These are phyloP conservation scores for Ceratocystis lukuohia DNA, from an alignment of 2,329 filamentous ascomycete genomes.

Conservation along the genomic window DNA sequence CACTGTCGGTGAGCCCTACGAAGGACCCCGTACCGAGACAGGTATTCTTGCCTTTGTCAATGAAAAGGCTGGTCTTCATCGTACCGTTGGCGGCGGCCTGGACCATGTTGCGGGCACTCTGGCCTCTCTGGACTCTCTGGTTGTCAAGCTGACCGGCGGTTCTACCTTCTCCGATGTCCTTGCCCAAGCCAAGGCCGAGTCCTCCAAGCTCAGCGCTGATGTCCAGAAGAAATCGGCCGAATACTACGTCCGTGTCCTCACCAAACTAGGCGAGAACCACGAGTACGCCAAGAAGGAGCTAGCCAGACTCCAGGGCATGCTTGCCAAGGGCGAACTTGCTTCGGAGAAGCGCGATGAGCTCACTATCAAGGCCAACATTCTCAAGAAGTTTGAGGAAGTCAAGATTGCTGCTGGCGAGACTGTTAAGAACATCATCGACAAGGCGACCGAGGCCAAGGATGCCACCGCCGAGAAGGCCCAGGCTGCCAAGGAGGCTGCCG, in stretches of 20 bases:
- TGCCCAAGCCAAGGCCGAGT: constrained; percentile 59
- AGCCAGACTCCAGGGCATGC: constrained; percentile 60
- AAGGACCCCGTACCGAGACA: constrained; percentile 60
- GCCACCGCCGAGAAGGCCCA: constrained; percentile 29
- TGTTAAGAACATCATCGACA: constrained; percentile 23
- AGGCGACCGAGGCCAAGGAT: constrained; percentile 11
- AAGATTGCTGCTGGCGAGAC: constrained; percentile 34
- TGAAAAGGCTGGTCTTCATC: constrained; percentile 76
- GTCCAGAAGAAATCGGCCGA: constrained; percentile 64
- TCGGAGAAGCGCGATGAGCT: constrained; percentile 82
- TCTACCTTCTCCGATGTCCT: constrained; percentile 42
- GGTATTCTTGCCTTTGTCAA: constrained; percentile 75
- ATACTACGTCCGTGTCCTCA: constrained; percentile 87
- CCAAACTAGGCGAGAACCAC: constrained; percentile 67
- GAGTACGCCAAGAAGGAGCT: constrained; percentile 78
- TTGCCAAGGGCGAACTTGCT: constrained; percentile 75
- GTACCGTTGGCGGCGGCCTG: constrained; percentile 65
- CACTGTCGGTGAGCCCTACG: constrained; percentile 57
- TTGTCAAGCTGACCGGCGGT: constrained; percentile 58
- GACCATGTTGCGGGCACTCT: constrained; percentile 71
- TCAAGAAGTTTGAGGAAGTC: constrained; percentile 59
- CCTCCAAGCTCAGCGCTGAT: constrained; percentile 48
- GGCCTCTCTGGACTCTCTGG: constrained; percentile 59
- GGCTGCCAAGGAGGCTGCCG: constrained; percentile 34
- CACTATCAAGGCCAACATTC: constrained; percentile 72